Base-by-base conservation (phyloP, 2,329 filamentous ascomycete genomes). In the Aspergillus sp. region DNA sequence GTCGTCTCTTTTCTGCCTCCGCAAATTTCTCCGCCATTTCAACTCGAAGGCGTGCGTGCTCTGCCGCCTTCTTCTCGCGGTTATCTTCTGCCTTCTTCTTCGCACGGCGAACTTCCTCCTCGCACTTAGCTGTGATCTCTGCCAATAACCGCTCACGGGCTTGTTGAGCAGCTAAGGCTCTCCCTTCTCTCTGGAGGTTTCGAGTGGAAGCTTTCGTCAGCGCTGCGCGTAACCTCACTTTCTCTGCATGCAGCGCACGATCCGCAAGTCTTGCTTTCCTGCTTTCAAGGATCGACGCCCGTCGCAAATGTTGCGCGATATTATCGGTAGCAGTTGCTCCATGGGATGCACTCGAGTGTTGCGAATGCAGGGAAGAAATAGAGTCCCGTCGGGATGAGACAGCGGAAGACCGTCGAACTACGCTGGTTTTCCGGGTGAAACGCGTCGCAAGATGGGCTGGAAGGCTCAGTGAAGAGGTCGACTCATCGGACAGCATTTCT, bases 51-150 rank as follows among this genome's bases (percentile, higher is more conserved):
- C 83, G 79, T 52, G 80, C 78, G 70, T 87, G 80, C 64, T 88
- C 85, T 12, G 84, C 84, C 38, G 85, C 82, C 70, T 85, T 85
- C 63, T 81, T 79, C 70, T 87, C 84, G 66, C 84, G 84, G 65
- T 84, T 85, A 61, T 88, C 85, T 71, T 88, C 85, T 8, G 85
- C 85, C 53, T 87, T 82, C 71, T 85, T 84, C 77, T 88, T 88
- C 43, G 85, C 85, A 39, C 85, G 79, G 59, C 82, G 79, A 30
- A 88, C 85, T 68, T 88, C 85, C 66, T 87, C 85, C 56, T 86
- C 85, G 66, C 85, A 88, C 69, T 83, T 80, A 60, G 85, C 84
- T 7, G 85, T 82, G 11, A 88, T 85, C 63, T 87, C 84, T 3
- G 85, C 85, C 49, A 88, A 71, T 57, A 86, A 79, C 61, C 83